Evolutionary conservation across 805 yeast species (phyloP).

Genomic region (Ogataea neopini): DNA sequence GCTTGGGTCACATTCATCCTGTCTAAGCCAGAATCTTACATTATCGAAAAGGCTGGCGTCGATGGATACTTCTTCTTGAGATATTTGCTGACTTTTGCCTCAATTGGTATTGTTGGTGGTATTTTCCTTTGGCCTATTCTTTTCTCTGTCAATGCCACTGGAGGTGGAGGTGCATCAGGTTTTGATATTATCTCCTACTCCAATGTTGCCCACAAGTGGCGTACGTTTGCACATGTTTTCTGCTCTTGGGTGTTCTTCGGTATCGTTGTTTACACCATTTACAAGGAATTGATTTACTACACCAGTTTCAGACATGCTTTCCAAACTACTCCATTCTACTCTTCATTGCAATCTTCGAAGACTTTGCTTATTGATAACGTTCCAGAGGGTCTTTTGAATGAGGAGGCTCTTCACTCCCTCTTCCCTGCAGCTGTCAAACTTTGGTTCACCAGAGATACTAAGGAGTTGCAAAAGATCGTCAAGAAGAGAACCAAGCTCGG

Average conservation of each 20-base stretch:
- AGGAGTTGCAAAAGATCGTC: constrained; percentile 53
- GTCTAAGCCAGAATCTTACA: constrained; percentile 56
- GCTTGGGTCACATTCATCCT: constrained; percentile 57
- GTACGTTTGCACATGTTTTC: constrained; percentile 74
- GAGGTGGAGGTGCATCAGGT: constrained; percentile 55
- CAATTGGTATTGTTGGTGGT: constrained; percentile 54
- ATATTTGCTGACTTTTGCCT: constrained; percentile 56
- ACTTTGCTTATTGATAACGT: constrained; percentile 74
- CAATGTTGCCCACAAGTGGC: constrained; percentile 61
- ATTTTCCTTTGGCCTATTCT: constrained; percentile 65
- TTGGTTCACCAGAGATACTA: constrained; percentile 65
- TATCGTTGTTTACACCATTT: constrained; percentile 60
- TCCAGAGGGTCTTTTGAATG: constrained; percentile 44
- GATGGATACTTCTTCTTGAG: constrained; percentile 80
- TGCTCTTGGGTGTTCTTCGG: constrained; percentile 76
- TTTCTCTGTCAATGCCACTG: constrained; percentile 73
- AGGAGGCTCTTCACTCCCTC: constrained; percentile 53
- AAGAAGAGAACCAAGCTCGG: constrained; percentile 66
- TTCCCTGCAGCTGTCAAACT: constrained; percentile 65
- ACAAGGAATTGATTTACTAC: constrained; percentile 73
- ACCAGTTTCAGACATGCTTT: constrained; percentile 69
- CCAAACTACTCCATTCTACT: constrained; percentile 72
- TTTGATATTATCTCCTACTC: constrained; percentile 66
- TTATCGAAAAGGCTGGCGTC: constrained; percentile 68
- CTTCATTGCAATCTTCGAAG: constrained; percentile 66